Percentiles rank a stretch among this genome's conserved stretches.
Conservation (phyloP, 768 basidiomycete genomes). For the Boletus patriciae region DNA sequence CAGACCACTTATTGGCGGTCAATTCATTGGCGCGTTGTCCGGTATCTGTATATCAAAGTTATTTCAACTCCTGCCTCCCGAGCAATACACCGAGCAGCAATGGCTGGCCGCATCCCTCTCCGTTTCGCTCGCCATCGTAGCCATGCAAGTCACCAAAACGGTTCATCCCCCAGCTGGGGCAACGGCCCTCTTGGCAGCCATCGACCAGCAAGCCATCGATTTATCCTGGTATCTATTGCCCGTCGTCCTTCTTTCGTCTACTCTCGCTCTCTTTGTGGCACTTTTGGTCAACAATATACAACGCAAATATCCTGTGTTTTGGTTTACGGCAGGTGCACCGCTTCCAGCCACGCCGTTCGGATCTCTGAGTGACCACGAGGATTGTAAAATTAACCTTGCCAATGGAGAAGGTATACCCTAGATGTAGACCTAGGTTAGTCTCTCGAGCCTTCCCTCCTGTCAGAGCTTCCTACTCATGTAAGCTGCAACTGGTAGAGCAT, state of each 20-base stretch:
- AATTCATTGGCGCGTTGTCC: constrained; percentile 38
- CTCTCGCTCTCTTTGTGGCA: constrained; percentile 45
- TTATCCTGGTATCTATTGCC: constrained; percentile 56
- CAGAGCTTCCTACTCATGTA: constrained; percentile 5
- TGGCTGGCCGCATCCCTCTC: constrained; percentile 44
- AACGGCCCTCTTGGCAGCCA: constrained; percentile 51
- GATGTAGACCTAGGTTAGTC: constrained; percentile 7
- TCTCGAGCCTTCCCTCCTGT: neutral
- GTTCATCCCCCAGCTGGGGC: constrained; percentile 60
- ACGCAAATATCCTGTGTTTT: constrained; percentile 46
- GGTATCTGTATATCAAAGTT: constrained; percentile 54
- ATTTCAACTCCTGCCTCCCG: constrained; percentile 45
- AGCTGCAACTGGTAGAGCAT: neutral
- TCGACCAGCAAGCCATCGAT: constrained; percentile 41
- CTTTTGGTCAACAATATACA: constrained; percentile 53
- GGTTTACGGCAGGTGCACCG: constrained; percentile 32
- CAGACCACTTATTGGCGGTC: constrained; percentile 49
- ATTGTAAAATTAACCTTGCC: neutral
- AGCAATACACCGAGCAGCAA: constrained; percentile 43
- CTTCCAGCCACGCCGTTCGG: neutral
- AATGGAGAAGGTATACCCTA: neutral
- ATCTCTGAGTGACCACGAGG: neutral
- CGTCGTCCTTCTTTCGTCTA: constrained; percentile 48
- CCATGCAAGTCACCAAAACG: constrained; percentile 54
- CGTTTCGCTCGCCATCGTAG: constrained; percentile 42